Base-by-base conservation (phyloP, 768 basidiomycete species). In the Lactifluus volemus region DNA sequence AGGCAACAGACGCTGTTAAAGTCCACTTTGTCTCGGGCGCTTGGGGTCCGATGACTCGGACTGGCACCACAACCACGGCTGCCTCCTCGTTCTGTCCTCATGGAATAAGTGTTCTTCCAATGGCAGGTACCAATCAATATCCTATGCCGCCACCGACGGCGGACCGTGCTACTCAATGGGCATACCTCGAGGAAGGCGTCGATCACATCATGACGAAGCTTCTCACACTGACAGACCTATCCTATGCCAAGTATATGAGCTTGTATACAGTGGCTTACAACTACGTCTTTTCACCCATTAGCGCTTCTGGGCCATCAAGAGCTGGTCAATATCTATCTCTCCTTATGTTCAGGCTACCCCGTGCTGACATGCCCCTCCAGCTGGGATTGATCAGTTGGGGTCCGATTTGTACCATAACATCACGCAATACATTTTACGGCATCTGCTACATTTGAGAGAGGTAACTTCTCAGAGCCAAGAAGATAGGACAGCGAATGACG, bases 341-440 rank as follows among this genome's bases (percentile, higher is more conserved):
- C 42, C 32, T 25, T 25, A 25, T 25, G 25, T 15, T 38, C 38
- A 36, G 14, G 15, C 45, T 15, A 6, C 48, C 14, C 45, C 42
- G 9, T 45, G 14, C 62, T 47, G 15, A 54, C 59, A 38, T 29
- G 15, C 51, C n/a, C 55, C 53, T 32, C 21, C 4, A 89, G 88
- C 88, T 58, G 94, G 95, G 42, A 92, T 94, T 51, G 94, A 94
- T 76, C 71, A 98, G 73, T 96, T 96, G 90, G 95, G 95, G 58
- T 89, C 93, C 53, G 96, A 98, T 81, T 75, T 99, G 61, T 99
- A 99, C 73, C 92, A 93, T 71, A 88, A 94, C 73, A 82, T 99
- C 70, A 90, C 90, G 69, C 82, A 84, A 60, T 99, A 97, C 79
- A 92, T 98, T 71, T 81, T 86, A 38, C 74, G 77, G 0, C 96